phyloP scores from a whole-genome alignment of 192 early-diverging fungal genomes.

The Dispira simplex region DNA sequence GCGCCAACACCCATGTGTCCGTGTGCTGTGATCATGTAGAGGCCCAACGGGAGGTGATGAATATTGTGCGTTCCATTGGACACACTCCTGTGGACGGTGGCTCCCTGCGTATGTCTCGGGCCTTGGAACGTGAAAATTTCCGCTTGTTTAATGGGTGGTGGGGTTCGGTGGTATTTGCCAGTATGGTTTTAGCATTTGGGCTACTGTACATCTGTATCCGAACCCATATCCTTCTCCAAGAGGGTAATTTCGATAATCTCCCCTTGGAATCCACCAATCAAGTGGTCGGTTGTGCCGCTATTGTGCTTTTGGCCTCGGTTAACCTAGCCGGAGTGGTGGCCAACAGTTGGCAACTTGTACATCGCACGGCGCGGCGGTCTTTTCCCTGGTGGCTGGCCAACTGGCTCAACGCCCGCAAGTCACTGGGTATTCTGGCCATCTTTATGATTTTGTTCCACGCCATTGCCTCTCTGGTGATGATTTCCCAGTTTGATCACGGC shows the following conservation, averaged over 20 bases:
- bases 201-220: neutral
- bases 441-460: constrained; percentile 5
- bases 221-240: neutral
- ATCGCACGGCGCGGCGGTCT: neutral
- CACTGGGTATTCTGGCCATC: constrained; percentile 8
- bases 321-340: constrained; percentile 8
- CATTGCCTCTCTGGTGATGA: neutral
- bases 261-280: neutral
- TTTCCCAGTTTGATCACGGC: no score
- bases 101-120: constrained; percentile 7
- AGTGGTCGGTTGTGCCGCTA: neutral
- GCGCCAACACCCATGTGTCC: neutral
- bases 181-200: neutral
- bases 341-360: constrained; percentile 9
- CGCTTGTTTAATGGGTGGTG: constrained; percentile 6
- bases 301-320: neutral
- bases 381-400: constrained; percentile 11
- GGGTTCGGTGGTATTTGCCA: constrained; percentile 7
- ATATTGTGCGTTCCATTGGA: constrained; percentile 4
- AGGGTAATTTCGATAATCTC: neutral
- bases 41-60: constrained; percentile 9
- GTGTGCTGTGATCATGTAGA: constrained; percentile 4
- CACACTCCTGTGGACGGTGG: constrained; percentile 5
- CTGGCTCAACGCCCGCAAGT: constrained; percentile 8
- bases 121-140: constrained; percentile 1